Percentiles rank a stretch among this genome's conserved stretches.
Evolutionary conservation across 2,329 filamentous ascomycete species (phyloP).

Genomic region (Plectosphaerella sp.): DNA sequence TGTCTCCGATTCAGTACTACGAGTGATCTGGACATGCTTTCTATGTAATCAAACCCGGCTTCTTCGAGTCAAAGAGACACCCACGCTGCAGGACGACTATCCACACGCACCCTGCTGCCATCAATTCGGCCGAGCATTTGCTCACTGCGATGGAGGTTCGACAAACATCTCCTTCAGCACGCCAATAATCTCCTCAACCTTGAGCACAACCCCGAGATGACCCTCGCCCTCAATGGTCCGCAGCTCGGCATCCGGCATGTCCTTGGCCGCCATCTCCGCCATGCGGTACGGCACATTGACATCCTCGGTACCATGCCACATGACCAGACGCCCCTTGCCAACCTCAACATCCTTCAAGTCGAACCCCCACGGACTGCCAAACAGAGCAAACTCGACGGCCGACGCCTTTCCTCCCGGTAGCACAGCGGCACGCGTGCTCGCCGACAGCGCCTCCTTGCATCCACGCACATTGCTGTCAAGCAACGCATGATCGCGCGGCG

Average conservation of each 20-base stretch:
- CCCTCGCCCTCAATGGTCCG: not conserved
- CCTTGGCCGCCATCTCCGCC: conserved; percentile 1
- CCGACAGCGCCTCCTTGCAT: conserved; percentile 19
- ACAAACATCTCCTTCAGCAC: not conserved
- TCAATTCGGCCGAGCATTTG: too few relatives aligned
- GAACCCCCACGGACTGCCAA: conserved; percentile 22
- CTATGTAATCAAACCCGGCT: too few relatives aligned
- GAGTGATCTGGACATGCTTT: too few relatives aligned
- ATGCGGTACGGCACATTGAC: conserved; percentile 23
- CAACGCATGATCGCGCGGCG: conserved; percentile 5
- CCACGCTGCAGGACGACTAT: too few relatives aligned
- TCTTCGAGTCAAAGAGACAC: too few relatives aligned
- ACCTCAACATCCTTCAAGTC: conserved; percentile 20
- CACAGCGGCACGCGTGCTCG: conserved; percentile 17
- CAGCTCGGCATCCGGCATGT: not conserved
- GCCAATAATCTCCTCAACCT: not conserved
- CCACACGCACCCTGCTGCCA: too few relatives aligned
- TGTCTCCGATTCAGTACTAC: too few relatives aligned
- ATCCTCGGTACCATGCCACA: conserved; percentile 28
- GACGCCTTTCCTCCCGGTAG: conserved; percentile 17
- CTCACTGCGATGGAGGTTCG: too few relatives aligned
- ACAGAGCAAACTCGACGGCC: conserved; percentile 22
- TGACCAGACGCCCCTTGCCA: conserved; percentile 13
- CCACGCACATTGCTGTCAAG: conserved; percentile 20
- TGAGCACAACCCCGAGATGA: not conserved